Percentiles rank a stretch among this genome's conserved stretches.
These are phyloP conservation scores for Melaleuca alternifolia DNA, from an alignment of 345 rosid species.

Conservation along the genomic window DNA sequence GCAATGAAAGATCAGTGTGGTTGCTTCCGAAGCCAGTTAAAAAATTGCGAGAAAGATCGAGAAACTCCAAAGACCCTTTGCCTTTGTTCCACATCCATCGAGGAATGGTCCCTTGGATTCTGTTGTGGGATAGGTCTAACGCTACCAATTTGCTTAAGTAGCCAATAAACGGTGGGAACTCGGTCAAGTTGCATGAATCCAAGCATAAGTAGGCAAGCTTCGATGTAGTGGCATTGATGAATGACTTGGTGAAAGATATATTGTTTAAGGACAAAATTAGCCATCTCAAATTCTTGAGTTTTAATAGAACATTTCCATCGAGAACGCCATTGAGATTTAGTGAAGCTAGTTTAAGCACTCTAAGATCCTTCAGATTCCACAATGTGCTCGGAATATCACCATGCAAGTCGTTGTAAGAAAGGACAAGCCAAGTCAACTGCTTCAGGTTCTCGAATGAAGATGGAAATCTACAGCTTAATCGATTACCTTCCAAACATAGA, in stretches of 20 bases:
- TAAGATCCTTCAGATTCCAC: rapidly evolving
- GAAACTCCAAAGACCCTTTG: background rate
- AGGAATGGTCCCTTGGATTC: background rate
- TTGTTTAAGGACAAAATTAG: background rate
- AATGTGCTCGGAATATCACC: rapidly evolving
- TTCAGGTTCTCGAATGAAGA: background rate
- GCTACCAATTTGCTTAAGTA: too few species aligned
- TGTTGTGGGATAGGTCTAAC: background rate
- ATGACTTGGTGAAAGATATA: too few species aligned
- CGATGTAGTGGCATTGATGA: too few species aligned
- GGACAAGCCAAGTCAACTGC: rapidly evolving
- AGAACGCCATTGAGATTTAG: background rate
- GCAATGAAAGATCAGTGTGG: background rate
- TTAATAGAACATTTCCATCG: background rate
- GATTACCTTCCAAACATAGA: background rate
- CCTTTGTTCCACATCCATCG: background rate
- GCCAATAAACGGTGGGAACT: too few species aligned
- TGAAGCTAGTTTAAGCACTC: rapidly evolving
- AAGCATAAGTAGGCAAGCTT: too few species aligned
- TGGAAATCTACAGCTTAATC: background rate
- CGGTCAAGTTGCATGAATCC: too few species aligned
- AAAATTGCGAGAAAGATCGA: background rate
- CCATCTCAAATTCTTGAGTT: rapidly evolving
- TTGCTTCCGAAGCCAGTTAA: background rate
- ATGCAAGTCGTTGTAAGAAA: background rate